Base-by-base conservation (phyloP, 2,329 filamentous ascomycete species). In the Stemphylium vesicarium region DNA sequence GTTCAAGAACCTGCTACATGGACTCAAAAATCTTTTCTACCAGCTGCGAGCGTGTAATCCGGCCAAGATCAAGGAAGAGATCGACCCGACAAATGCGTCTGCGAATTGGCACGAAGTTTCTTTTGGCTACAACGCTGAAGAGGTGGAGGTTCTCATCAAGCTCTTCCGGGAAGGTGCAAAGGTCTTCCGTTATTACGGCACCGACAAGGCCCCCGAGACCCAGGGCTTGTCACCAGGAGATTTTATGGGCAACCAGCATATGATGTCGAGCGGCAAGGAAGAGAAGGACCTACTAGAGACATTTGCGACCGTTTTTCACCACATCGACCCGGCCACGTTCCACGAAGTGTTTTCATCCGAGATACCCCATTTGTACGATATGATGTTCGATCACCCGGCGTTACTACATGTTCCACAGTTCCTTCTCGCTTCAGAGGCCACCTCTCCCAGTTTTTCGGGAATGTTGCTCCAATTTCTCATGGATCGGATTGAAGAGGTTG, bases 401-500 rank as follows among this genome's bases (percentile, higher is more conserved):
- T 82, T 99, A 35, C 83, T 99, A 46, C 95, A 99, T 75, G 91
- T 99, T 52, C 94, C 95, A 6, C 95, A 99, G 71, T 99, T 98
- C 76, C 95, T 99, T 77, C 85, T 99, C 46, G 95, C 96, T n/a
- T 97, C 93, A 68, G 95, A 99, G 79, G 94, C 94, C 4, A 99
- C 96, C 0, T 97, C 93, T 22, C 93, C 95, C 1, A 96, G 92
- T 62, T 99, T 99, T 76, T 96, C 93, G 58, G 95, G 96, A 35
- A 98, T 99, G 95, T 86, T 99, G 22, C 80, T 99, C 42, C 92
- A 96, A 63, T 99, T 99, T 72, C 81, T 99, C 56, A 99, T 99
- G 95, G 90, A 94, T 66, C 90, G 91, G 48, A 96, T 99, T 53
- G 90, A 96, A 60, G 91, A 99, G 72, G 92, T 99, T 38, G 95